phyloP scores from a whole-genome alignment of 495 filamentous ascomycete genomes.

The Aspergillus hancockii region DNA sequence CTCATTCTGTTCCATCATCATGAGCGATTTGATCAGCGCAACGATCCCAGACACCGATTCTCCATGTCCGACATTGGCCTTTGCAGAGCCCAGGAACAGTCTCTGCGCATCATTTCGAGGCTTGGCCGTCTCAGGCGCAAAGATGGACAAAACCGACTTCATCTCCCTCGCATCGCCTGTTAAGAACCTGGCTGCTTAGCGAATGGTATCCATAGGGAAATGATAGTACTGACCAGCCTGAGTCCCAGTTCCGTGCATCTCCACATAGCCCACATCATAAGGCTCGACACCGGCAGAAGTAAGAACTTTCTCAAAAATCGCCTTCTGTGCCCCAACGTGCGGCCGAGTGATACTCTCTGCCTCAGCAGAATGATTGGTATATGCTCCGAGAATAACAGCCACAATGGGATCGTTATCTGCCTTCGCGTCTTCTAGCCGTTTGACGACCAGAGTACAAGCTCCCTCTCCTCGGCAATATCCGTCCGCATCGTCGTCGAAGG shows the following conservation, averaged over 20 bases:
- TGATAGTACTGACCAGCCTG: constrained; percentile 59
- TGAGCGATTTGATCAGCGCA: constrained; percentile 75
- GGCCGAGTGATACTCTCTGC: constrained; percentile 79
- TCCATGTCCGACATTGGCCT: constrained; percentile 86
- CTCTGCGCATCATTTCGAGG: constrained; percentile 67
- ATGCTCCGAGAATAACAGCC: constrained; percentile 63
- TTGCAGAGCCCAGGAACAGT: constrained; percentile 78
- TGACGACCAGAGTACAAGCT: constrained; percentile 68
- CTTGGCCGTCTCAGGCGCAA: constrained; percentile 59
- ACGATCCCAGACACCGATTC: constrained; percentile 84
- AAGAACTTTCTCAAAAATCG: constrained; percentile 64
- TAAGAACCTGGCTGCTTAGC: neutral
- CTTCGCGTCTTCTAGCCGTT: constrained; percentile 70
- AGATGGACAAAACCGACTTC: constrained; percentile 71
- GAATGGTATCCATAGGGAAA: neutral
- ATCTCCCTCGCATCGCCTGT: constrained; percentile 73
- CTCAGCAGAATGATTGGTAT: constrained; percentile 74
- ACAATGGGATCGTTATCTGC: constrained; percentile 70
- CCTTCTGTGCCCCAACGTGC: constrained; percentile 67
- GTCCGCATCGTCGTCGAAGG: constrained; percentile 74
- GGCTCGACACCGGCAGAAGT: constrained; percentile 68
- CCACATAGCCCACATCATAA: constrained; percentile 72
- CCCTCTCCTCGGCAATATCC: constrained; percentile 76
- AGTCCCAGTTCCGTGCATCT: constrained; percentile 87
- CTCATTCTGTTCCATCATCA: constrained; percentile 79